phyloP scores from a whole-genome alignment of 345 rosid genomes.

The Carallia brachiata region DNA sequence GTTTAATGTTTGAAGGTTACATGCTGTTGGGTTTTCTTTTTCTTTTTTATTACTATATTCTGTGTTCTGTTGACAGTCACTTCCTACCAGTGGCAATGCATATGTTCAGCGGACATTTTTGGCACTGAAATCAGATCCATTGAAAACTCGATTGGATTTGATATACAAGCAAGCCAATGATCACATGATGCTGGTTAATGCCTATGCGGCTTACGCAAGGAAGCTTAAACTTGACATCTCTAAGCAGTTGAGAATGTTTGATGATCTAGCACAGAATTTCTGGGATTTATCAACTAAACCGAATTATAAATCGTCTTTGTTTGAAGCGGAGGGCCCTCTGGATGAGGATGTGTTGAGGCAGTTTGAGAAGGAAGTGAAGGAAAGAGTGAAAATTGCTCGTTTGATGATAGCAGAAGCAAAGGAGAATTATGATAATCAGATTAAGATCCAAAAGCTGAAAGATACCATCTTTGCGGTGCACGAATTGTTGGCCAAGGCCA shows the following conservation, averaged over 20 bases:
- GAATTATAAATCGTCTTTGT: slow-evolving; percentile 44
- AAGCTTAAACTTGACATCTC: slow-evolving; percentile 86
- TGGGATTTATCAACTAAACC: slow-evolving; percentile 54
- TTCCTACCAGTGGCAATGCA: slow-evolving; percentile 56
- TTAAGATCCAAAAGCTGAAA: slow-evolving; percentile 87
- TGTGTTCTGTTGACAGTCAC: slow-evolving; percentile 31
- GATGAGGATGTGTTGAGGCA: slow-evolving; percentile 78
- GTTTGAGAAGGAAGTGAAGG: slow-evolving; percentile 91
- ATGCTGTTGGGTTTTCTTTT: background rate
- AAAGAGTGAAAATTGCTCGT: slow-evolving; percentile 67
- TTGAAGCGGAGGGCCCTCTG: slow-evolving; percentile 40
- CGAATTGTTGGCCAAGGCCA: slow-evolving; percentile 73
- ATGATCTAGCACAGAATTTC: slow-evolving; percentile 70
- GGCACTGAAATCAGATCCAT: slow-evolving; percentile 79
- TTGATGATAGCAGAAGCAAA: slow-evolving; percentile 70
- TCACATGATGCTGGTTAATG: slow-evolving; percentile 69
- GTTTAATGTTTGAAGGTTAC: background rate
- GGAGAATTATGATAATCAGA: slow-evolving; percentile 87
- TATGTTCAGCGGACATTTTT: slow-evolving; percentile 65
- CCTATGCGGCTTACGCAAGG: slow-evolving; percentile 92
- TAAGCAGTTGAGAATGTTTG: slow-evolving; percentile 65
- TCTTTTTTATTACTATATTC: background rate
- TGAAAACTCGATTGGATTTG: slow-evolving; percentile 77
- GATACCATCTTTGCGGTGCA: slow-evolving; percentile 87
- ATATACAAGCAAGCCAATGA: slow-evolving; percentile 85